Conservation (phyloP, 2,329 filamentous ascomycete genomes). For the Sarocladium kiliense region DNA sequence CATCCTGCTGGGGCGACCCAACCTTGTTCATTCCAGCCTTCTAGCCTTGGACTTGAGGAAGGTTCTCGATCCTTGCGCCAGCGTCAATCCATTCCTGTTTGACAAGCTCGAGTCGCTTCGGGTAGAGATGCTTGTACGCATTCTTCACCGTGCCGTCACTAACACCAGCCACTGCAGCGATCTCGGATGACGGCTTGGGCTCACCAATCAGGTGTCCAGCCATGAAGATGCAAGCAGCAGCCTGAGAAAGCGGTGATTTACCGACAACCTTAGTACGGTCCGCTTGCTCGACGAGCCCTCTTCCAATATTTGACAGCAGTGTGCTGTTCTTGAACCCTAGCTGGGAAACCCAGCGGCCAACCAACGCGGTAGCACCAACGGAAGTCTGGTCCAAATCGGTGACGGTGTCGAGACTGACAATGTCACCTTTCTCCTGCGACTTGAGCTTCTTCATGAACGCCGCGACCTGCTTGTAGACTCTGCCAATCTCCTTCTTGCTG, state of each 20-base stretch:
- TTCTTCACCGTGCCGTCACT: constrained; percentile 97
- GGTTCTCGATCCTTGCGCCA: constrained; percentile 59
- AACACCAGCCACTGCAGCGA: constrained; percentile 77
- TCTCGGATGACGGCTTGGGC: constrained; percentile 76
- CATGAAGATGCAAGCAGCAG: constrained; percentile 96
- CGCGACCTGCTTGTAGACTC: constrained; percentile 91
- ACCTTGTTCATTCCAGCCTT: not conserved
- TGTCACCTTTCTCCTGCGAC: constrained; percentile 46
- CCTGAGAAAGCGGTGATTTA: constrained; percentile 88
- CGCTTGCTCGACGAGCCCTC: constrained; percentile 73
- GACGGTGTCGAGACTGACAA: constrained; percentile 47
- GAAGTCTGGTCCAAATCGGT: constrained; percentile 70
- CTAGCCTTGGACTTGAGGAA: constrained; percentile 3
- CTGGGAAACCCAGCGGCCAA: constrained; percentile 82
- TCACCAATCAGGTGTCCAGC: constrained; percentile 82
- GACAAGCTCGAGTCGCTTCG: constrained; percentile 67
- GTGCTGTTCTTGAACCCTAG: constrained; percentile 60
- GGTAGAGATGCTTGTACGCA: constrained; percentile 85
- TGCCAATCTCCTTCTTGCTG: constrained; percentile 93
- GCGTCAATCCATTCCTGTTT: constrained; percentile 69
- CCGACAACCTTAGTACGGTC: constrained; percentile 80
- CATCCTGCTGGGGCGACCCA: not conserved
- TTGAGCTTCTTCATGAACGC: constrained; percentile 76
- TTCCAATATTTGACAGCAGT: constrained; percentile 63
- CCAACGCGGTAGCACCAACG: constrained; percentile 78